Conservation (phyloP, 495 filamentous ascomycete genomes). For the Clohesyomyces aquaticus region DNA sequence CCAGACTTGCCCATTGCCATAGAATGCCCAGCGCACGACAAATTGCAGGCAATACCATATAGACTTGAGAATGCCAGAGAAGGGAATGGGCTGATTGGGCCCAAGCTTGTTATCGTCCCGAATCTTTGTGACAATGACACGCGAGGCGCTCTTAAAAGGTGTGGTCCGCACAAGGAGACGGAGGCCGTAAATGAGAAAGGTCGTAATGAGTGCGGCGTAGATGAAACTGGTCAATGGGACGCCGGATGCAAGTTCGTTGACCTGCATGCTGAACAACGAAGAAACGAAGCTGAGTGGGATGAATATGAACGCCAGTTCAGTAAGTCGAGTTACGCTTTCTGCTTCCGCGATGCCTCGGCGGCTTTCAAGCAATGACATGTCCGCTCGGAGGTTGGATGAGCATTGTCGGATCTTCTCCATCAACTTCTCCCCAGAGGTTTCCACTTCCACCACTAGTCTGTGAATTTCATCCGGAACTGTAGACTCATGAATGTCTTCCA, state of each 20-base stretch:
- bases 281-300: constrained; percentile 42
- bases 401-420: not conserved
- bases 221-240: constrained; percentile 3
- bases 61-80: no score
- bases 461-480: no score
- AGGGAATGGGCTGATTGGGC: not conserved
- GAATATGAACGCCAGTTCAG: constrained; percentile 44
- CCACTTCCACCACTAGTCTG: no score
- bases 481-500: no score
- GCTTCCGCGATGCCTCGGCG: constrained; percentile 38
- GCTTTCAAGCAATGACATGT: constrained; percentile 42
- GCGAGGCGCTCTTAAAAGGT: not conserved
- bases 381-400: constrained; percentile 12
- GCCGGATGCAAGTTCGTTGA: constrained; percentile 17
- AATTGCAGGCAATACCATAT: not conserved
- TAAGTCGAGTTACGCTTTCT: constrained; percentile 42
- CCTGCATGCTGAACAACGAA: constrained; percentile 42
- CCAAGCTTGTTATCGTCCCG: not conserved
- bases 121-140: not conserved
- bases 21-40: not conserved
- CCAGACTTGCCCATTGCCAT: not conserved
- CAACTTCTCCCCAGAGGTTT: not conserved
- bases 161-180: not conserved
- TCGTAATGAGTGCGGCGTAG: not conserved
- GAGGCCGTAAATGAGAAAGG: not conserved